Evolutionary conservation across 176 grass and related monocot genomes (phyloP).

Genomic region (Carex scoparia): DNA sequence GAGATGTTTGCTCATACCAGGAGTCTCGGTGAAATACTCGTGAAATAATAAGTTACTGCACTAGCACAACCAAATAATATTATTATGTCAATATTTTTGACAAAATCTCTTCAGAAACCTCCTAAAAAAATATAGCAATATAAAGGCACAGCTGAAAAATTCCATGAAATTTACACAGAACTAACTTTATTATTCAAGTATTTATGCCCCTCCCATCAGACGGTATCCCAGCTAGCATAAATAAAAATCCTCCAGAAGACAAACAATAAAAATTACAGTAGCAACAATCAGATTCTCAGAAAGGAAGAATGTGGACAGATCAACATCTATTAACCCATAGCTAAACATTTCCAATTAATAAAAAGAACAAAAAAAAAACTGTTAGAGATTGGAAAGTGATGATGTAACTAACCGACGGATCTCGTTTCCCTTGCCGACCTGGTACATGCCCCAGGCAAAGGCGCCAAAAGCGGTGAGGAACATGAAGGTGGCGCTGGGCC

Average conservation of each 20-base stretch:
- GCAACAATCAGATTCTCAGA: not conserved
- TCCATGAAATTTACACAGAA: not conserved
- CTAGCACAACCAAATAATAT: not conserved
- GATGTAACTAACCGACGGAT: constrained; percentile 60
- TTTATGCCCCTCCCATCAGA: not conserved
- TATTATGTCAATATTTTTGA: not conserved
- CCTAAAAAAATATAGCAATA: not conserved
- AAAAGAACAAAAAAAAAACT: not conserved
- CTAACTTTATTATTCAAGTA: not conserved
- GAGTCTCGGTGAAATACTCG: not conserved
- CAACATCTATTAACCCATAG: not conserved
- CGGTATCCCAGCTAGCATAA: not conserved
- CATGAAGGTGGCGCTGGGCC: constrained; percentile 73
- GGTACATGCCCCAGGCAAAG: constrained; percentile 92
- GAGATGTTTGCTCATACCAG: not conserved
- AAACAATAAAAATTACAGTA: not conserved
- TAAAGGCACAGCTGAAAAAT: not conserved
- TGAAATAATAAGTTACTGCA: not conserved
- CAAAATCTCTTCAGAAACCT: not conserved
- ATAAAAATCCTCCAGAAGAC: not conserved
- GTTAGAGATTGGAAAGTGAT: not conserved
- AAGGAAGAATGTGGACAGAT: not conserved
- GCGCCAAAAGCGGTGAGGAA: constrained; percentile 70
- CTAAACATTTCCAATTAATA: not conserved
- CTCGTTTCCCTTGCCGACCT: constrained; percentile 94